Conservation (phyloP, 257 asterid genomes). For the Datura wrightii region DNA sequence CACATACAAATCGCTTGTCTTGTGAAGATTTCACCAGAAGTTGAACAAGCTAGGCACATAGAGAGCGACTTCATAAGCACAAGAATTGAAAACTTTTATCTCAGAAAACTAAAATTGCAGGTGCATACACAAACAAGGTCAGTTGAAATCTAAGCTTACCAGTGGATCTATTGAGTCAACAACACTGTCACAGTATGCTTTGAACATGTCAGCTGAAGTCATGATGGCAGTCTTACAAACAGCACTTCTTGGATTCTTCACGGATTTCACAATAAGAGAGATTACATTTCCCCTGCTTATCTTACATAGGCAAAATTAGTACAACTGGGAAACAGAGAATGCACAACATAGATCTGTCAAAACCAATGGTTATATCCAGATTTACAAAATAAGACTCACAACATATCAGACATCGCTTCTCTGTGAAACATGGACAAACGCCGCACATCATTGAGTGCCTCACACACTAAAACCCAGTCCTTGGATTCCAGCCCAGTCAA, state of each 20-base stretch:
- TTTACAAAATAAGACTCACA: conserved; percentile 57
- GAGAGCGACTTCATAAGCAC: background rate
- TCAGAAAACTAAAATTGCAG: background rate
- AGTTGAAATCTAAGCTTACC: conserved; percentile 47
- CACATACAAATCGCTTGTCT: conserved; percentile 89
- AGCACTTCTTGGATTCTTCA: conserved; percentile 89
- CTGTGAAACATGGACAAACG: conserved; percentile 71
- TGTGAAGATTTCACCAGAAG: conserved; percentile 89
- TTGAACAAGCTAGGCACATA: conserved; percentile 62
- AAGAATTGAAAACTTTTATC: background rate
- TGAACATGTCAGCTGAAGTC: conserved; percentile 80
- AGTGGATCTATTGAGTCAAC: conserved; percentile 75
- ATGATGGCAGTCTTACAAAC: conserved; percentile 87
- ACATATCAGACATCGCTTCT: conserved; percentile 61
- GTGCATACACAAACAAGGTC: background rate
- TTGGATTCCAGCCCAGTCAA: conserved; percentile 70
- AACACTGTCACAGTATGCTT: conserved; percentile 65
- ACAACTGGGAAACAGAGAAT: background rate
- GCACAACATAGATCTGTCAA: background rate
- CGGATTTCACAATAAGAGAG: conserved; percentile 66
- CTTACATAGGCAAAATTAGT: conserved; percentile 23
- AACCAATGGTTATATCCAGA: conserved; percentile 19
- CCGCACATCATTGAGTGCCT: conserved; percentile 75
- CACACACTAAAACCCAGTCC: conserved; percentile 84
- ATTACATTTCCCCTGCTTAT: conserved; percentile 62